Percentiles rank a stretch among this genome's conserved stretches.
Conservation (phyloP, 495 filamentous ascomycete genomes). For the Penicillium soppii region DNA sequence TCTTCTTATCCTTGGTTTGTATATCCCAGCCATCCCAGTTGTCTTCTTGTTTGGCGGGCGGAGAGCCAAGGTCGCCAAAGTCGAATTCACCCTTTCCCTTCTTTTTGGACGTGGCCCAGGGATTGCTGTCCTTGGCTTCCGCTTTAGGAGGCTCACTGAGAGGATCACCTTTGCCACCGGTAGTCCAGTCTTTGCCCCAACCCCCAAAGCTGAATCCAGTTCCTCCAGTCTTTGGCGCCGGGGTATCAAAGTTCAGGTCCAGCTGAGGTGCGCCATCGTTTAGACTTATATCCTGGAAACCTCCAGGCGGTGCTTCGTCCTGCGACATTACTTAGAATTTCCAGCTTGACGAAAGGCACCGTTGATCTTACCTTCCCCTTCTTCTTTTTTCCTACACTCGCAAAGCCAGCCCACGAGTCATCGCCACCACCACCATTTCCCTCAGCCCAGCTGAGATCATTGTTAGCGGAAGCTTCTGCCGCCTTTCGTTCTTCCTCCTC, state of each 20-base stretch:
- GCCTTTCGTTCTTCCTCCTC: slow-evolving; percentile 36
- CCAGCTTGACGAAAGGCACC: not conserved
- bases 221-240: slow-evolving; percentile 29
- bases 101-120: slow-evolving; percentile 42
- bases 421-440: slow-evolving; percentile 32
- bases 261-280: slow-evolving; percentile 42
- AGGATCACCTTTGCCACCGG: slow-evolving; percentile 30
- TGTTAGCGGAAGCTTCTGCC: slow-evolving; percentile 32
- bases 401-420: slow-evolving; percentile 38
- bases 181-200: slow-evolving; percentile 46
- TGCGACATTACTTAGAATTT: slow-evolving; percentile 6
- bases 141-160: slow-evolving; percentile 34
- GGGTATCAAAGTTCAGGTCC: slow-evolving; percentile 43
- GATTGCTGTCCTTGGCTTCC: slow-evolving; percentile 37
- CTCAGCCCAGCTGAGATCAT: slow-evolving; percentile 48
- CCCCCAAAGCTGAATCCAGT: slow-evolving; percentile 43
- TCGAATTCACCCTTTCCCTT: slow-evolving; percentile 45
- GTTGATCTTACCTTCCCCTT: slow-evolving; percentile 46
- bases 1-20: slow-evolving; percentile 29
- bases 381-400: slow-evolving; percentile 43
- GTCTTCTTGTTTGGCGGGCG: slow-evolving; percentile 28
- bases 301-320: slow-evolving; percentile 28
- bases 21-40: slow-evolving; percentile 26
- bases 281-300: slow-evolving; percentile 49
- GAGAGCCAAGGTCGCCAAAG: slow-evolving; percentile 42